Base-by-base conservation (phyloP, 305 asterid species). In the Ajuga reptans region DNA sequence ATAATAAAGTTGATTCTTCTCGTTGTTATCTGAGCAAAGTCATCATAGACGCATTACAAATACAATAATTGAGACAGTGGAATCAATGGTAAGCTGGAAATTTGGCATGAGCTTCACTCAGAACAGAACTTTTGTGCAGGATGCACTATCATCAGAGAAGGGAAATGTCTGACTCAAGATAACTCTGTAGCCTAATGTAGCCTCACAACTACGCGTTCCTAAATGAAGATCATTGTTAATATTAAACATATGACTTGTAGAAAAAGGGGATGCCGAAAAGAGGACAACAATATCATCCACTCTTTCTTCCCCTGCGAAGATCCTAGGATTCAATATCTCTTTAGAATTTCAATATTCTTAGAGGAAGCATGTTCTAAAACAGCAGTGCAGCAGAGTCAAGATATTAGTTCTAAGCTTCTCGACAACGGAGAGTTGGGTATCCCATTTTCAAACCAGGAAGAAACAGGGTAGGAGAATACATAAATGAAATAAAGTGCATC, bases 1-100 rank as follows among this genome's bases (percentile, higher is more conserved):
- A 87, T 84, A 78, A 94, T 85, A 81, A 94, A 94, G 76, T 87
- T 94, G 82, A 94, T 79, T 84, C 96, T 89, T 78, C 90, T 86
- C n/a, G 96, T 87, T 41, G 99, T 94, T 76, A 94, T 83, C 99
- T 94, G 91, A 72, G 64, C 79, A 80, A 75, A 78, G 71, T 71
- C 16, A 45, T 31, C 53, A 69, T 69, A 55, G 36, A 74, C 46
- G 60, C 71, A 64, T 72, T 69, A 6, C 45, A 21, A 69, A 59
- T 36, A 82, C 34, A 62, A 21, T 72, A 52, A 27, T 55, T 58
- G 43, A 61, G 53, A 61, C 71, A 55, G 63, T 17, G 31, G 24
- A 54, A 57, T 43, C 31, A 66, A 39, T 57, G 71, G 24, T 73
- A 51, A 66, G 69, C 52, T 66, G 64, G 64, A 76, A 62, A 58